Evolutionary conservation across 106 monocot species (phyloP), one percentile per base, ranked within the genome.

Genomic region (Amphibolis antarctica): DNA sequence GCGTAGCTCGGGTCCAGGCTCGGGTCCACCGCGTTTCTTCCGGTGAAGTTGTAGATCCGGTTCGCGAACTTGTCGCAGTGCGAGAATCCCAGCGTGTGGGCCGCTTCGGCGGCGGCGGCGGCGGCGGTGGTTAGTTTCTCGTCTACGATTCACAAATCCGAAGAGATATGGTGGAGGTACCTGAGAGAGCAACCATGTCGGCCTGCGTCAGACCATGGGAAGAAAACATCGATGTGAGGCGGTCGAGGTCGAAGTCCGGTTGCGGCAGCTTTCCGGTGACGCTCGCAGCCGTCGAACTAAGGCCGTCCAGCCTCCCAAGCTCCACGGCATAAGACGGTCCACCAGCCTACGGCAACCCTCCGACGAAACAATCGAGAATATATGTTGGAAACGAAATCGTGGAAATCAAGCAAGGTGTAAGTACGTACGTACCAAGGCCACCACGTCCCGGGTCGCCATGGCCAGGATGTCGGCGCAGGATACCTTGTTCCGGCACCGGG

Each of bases 121-220:
- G 7, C 7, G 36, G 36, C 7, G 2, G 36, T 36, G 36, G 36
- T 36, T 36, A n/a, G 4, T 7, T 36, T 4, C 36, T 36, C 36
- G 36, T 36, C 7, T 36, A 4, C 36, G 36, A 36, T 36, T 36
- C n/a, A n/a, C n/a, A 7, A 36, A 36, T 36, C 36, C 7, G 36
- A 36, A 36, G 36, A 36, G 74, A 18, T 44, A 17, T 24, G 18
- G 9, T 12, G 14, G 23, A 14, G 25, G 1, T 44, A 79, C 89
- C 90, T 10, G 90, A 90, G 30, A 90, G 76, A 0, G 90, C 90
- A 28, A 90, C 68, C 78, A 90, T 78, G 75, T 90, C 90, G 4
- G 72, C 66, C 58, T 78, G 83, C 18, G 78, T 69, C 22, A 90
- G 76, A 0, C 86, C 86, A 28, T 76, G 63, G 9, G 64, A 7